Percentiles rank a stretch among this genome's conserved stretches.
Conservation (phyloP, 2,329 filamentous ascomycete genomes). For the Rugonectria rugulosa region DNA sequence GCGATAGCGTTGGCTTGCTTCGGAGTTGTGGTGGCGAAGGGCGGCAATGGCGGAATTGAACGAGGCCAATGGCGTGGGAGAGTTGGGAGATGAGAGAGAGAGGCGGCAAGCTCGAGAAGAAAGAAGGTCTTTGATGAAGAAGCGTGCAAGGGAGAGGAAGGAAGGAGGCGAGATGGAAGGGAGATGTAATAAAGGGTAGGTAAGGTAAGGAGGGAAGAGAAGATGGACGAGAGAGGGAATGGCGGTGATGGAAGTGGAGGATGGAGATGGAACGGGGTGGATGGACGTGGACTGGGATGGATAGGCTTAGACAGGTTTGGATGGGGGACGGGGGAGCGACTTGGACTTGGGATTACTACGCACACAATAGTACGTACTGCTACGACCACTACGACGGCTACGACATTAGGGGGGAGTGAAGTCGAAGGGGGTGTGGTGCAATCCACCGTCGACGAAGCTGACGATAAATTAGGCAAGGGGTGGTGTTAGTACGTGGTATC, state of each 20-base stretch:
- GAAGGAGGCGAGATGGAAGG: slow-evolving; percentile 42
- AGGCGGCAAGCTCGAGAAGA: slow-evolving; percentile 46
- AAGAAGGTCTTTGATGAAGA: slow-evolving; percentile 46
- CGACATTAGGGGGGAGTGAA: not conserved
- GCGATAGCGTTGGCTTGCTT: slow-evolving; percentile 37
- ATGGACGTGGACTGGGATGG: slow-evolving; percentile 43
- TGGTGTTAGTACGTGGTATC: not conserved
- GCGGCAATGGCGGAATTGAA: slow-evolving; percentile 30
- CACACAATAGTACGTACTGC: no score
- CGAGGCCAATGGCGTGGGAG: slow-evolving; percentile 10
- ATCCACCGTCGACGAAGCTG: slow-evolving; percentile 1
- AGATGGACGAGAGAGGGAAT: slow-evolving; percentile 38
- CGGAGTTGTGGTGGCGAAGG: slow-evolving; percentile 36
- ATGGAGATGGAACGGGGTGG: slow-evolving; percentile 46
- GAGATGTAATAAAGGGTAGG: slow-evolving; percentile 44
- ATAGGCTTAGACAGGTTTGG: slow-evolving; percentile 13
- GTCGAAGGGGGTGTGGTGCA: slow-evolving; percentile 13
- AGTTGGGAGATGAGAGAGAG: slow-evolving; percentile 28
- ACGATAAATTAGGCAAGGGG: slow-evolving; percentile 8
- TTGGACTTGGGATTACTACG: slow-evolving; percentile 14
- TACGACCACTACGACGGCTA: no score
- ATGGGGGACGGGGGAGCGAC: not conserved
- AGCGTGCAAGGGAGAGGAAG: slow-evolving; percentile 43
- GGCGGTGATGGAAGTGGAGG: slow-evolving; percentile 41
- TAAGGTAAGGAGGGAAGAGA: slow-evolving; percentile 43